Percentiles rank a stretch among this genome's conserved stretches.
phyloP scores from a whole-genome alignment of 2,329 filamentous ascomycete species.

The Ceratocystis harringtonii region DNA sequence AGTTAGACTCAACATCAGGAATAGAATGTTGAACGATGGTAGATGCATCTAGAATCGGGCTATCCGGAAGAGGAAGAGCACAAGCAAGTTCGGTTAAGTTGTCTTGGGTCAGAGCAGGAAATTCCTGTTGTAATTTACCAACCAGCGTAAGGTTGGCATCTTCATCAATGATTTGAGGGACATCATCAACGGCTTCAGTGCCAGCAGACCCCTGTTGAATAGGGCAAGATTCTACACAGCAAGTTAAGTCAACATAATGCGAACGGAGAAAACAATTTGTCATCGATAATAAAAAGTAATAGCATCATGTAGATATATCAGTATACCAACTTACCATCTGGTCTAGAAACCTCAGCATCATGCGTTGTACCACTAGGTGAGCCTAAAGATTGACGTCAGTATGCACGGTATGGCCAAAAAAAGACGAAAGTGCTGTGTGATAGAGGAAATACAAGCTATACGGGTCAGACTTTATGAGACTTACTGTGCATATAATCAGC shows the following conservation, averaged over 20 bases:
- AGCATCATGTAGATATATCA: not conserved
- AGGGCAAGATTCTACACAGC: too few relatives aligned
- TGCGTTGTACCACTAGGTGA: not conserved
- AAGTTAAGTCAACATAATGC: too few relatives aligned
- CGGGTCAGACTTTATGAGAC: not conserved
- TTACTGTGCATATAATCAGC: not conserved
- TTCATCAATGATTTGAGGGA: not conserved
- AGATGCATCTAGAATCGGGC: not conserved
- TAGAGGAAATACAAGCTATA: not conserved
- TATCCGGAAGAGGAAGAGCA: not conserved
- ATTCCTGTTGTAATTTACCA: too few relatives aligned
- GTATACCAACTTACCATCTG: constrained; percentile 6
- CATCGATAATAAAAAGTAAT: not conserved
- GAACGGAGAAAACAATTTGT: not conserved
- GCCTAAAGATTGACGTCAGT: constrained; percentile 10
- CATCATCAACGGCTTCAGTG: not conserved
- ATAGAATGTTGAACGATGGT: not conserved
- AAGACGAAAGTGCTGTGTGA: not conserved
- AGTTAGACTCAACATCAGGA: not conserved
- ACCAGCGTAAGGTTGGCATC: not conserved
- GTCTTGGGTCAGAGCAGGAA: not conserved
- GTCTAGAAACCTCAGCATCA: not conserved
- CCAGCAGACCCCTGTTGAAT: not conserved
- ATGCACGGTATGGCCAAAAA: not conserved
- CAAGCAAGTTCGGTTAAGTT: not conserved